Base-by-base conservation (phyloP, 495 filamentous ascomycete species). In the Aspergillus mulundensis region DNA sequence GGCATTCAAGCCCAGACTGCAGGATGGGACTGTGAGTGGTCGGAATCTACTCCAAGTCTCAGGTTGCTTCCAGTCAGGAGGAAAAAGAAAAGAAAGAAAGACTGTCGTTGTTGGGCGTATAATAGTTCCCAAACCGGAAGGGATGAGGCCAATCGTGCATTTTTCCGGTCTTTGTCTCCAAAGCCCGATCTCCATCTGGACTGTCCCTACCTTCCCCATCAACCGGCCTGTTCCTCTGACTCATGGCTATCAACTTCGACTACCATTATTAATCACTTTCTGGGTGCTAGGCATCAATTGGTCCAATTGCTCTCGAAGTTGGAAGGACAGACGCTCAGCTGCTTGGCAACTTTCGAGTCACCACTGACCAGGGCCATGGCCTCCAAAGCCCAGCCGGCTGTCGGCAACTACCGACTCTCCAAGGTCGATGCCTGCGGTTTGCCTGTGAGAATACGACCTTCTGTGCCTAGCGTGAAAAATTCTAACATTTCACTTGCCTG, bases 321-420 rank as follows among this genome's bases (percentile, higher is more conserved):
- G 38, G 21, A 20, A 8, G 15, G 11, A 38, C 12, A 14, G 34
- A 38, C 12, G 34, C 34, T 38, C 34, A 12, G 12, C 21, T 40
- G 48, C 48, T 50, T 50, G 48, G 48, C 48, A 50, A 25, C 48
- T 16, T 19, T 21, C 32, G 43, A 50, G 48, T 15, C 48, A 40
- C 20, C 25, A 8, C 25, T n/a, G n/a, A n/a, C 18, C 21, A 20
- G 43, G 14, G 38, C 28, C n/a, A 38, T 47, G 44, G 34, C 30
- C 5, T 36, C 32, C 5, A 36, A 50, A 28, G 48, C 48, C 48
- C 48, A 50, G 48, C 32, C 48, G 48, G 48, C 18, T 50, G 48
- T 50, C 48, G 48, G 48, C 48, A 50, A 50, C 19, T 50, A 18
- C 48, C 48, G 48, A 40, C 48, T 39, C 34, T 40, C 21, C 11